A percentile compares a stretch with the other conserved stretches of the same genome.
Conservation (phyloP, 306 rosid species). For the Vicia faba region DNA sequence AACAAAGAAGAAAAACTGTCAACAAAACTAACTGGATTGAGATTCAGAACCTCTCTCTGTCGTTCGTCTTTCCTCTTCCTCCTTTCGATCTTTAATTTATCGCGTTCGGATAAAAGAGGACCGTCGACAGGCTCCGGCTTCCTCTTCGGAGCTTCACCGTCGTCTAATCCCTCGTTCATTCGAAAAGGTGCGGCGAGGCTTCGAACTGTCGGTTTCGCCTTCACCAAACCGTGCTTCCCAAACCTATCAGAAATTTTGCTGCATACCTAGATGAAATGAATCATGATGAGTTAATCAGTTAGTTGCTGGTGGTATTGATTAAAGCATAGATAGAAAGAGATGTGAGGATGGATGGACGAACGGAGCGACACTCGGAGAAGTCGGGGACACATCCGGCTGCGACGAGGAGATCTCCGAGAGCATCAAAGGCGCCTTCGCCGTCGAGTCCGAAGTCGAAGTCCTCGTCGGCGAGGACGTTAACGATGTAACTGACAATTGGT, state of each 20-base stretch:
- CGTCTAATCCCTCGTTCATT: conserved; percentile 95
- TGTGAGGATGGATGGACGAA: conserved; percentile 36
- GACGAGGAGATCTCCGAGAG: conserved; percentile 85
- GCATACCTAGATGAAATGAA: conserved; percentile 58
- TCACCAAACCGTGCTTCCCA: conserved; percentile 90
- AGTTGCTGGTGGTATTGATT: neutral
- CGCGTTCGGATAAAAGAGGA: conserved; percentile 86
- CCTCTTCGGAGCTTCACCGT: conserved; percentile 71
- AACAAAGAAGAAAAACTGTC: neutral
- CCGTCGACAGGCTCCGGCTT: conserved; percentile 86
- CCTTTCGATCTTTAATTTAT: conserved; percentile 71
- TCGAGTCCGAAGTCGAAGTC: conserved; percentile 93
- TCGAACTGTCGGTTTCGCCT: conserved; percentile 72
- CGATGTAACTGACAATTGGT: conserved; percentile 83
- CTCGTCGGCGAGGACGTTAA: conserved; percentile 96
- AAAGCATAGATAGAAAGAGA: neutral
- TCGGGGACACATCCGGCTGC: conserved; percentile 84
- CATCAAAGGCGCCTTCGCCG: conserved; percentile 88
- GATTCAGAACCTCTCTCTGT: conserved; percentile 79
- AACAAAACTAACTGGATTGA: neutral
- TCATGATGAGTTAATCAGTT: neutral
- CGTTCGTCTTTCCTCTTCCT: conserved; percentile 94
- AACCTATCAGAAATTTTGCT: conserved; percentile 74
- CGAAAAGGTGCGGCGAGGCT: conserved; percentile 88
- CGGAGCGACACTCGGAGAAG: conserved; percentile 77